Conservation (phyloP, 805 yeast species). For the Metschnikowia drakensbergensis region DNA sequence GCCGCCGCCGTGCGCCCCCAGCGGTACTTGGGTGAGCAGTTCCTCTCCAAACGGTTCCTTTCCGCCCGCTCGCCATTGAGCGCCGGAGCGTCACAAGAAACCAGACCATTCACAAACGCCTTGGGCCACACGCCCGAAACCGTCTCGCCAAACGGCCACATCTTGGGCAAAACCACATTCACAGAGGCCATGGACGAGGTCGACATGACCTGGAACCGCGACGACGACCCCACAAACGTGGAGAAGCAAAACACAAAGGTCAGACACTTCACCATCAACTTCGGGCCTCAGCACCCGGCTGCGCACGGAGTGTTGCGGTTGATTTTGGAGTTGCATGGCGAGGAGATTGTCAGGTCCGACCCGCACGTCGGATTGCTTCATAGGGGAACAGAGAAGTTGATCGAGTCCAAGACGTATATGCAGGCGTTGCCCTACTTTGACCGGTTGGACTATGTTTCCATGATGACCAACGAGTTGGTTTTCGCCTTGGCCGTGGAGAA, state of each 20-base stretch:
- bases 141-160: conserved; percentile 31
- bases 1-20: not conserved
- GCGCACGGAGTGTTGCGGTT: conserved; percentile 89
- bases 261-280: conserved; percentile 85
- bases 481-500: conserved; percentile 82
- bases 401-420: conserved; percentile 80
- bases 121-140: conserved; percentile 36
- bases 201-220: conserved; percentile 42
- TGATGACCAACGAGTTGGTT: conserved; percentile 90
- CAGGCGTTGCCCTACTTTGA: conserved; percentile 89
- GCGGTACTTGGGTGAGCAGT: not conserved
- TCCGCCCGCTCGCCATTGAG: conserved; percentile 17
- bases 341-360: conserved; percentile 80
- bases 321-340: conserved; percentile 83
- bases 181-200: conserved; percentile 43
- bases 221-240: conserved; percentile 41
- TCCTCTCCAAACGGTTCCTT: conserved; percentile 13
- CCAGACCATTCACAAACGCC: conserved; percentile 34
- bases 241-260: conserved; percentile 51
- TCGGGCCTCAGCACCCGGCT: conserved; percentile 94
- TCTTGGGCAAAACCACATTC: conserved; percentile 41
- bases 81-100: conserved; percentile 20
- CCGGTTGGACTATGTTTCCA: conserved; percentile 76
- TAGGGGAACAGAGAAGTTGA: conserved; percentile 85
- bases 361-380: conserved; percentile 88